Base-by-base conservation (phyloP, 306 rosid species). In the Citrullus mucosospermus region DNA sequence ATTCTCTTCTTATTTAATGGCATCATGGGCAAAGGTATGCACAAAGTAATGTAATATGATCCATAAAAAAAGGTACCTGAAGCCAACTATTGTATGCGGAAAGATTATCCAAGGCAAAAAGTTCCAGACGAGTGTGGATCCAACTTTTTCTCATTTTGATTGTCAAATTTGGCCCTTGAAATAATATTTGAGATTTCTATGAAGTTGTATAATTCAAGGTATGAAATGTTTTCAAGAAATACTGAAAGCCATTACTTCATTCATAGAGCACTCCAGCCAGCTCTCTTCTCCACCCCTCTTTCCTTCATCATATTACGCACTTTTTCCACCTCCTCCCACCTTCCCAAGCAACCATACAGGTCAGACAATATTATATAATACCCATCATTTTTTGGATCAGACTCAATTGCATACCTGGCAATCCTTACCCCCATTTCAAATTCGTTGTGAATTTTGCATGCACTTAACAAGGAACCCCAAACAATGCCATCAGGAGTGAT, bases 351-450 rank as follows among this genome's bases (percentile, higher is more conserved):
- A 84, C 87, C 83, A 80, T 91, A 89, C 89, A 93, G 48, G 76
- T 91, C 91, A 71, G 90, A 85, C 77, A 91, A 78, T 90, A 85
- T 81, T 53, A 89, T 77, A 51, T 89, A 88, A 63, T 93, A 86
- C 46, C 96, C 94, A 79, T 93, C 93, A 78, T 91, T 93, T 79
- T 84, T 84, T 71, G 95, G 96, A 80, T 91, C 96, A 66, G 89
- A 83, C 50, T 88, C 85, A 53, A 89, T 85, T 55, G 95, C 96
- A 76, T 54, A 78, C 85, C 55, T 70, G 55, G 91, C 95, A 76
- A 91, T 84, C 84, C 90, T 86, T 76, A 84, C 85, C 56, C 96
- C 96, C 81, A 80, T 85, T 78, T 87, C 96, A 75, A 78, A 78
- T 77, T 89, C 87, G 78, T 86, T 81, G 85, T 91, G 89, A 78